Evolutionary conservation across 2,329 filamentous ascomycete species (phyloP).

Genomic region (Cladosporium sp.): DNA sequence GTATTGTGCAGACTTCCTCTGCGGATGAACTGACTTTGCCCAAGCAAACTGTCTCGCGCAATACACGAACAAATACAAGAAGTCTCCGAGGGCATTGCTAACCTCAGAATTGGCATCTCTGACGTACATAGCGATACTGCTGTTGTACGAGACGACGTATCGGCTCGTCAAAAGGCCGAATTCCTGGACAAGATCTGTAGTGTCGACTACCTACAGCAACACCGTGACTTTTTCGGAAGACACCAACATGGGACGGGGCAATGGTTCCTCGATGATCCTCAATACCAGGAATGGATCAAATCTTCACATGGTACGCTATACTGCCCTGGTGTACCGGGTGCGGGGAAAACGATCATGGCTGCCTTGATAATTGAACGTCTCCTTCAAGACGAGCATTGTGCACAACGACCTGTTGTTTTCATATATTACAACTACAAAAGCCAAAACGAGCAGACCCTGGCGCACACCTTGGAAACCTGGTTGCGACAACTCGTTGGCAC

Average conservation of each 20-base stretch:
- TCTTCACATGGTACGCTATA: background rate
- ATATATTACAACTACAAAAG: constrained; percentile 5
- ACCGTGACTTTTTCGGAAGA: background rate
- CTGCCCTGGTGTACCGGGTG: constrained; percentile 1
- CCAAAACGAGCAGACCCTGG: background rate
- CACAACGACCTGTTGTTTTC: background rate
- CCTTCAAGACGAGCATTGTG: background rate
- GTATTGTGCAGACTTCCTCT: background rate
- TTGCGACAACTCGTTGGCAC: background rate
- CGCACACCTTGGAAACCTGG: background rate
- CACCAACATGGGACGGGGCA: background rate
- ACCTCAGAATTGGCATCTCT: background rate
- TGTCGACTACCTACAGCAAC: background rate
- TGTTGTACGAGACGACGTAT: background rate
- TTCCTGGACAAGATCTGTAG: background rate
- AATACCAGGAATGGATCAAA: background rate
- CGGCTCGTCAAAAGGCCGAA: background rate
- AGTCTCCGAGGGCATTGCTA: background rate
- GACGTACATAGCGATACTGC: background rate
- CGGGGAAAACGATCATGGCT: constrained; percentile 2
- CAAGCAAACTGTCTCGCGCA: background rate
- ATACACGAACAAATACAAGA: background rate
- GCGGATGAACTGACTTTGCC: background rate
- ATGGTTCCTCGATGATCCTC: background rate
- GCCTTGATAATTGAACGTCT: background rate